A percentile compares a stretch with the other conserved stretches of the same genome.
Conservation (phyloP, 495 filamentous ascomycete species). For the Xylaria intraflava region DNA sequence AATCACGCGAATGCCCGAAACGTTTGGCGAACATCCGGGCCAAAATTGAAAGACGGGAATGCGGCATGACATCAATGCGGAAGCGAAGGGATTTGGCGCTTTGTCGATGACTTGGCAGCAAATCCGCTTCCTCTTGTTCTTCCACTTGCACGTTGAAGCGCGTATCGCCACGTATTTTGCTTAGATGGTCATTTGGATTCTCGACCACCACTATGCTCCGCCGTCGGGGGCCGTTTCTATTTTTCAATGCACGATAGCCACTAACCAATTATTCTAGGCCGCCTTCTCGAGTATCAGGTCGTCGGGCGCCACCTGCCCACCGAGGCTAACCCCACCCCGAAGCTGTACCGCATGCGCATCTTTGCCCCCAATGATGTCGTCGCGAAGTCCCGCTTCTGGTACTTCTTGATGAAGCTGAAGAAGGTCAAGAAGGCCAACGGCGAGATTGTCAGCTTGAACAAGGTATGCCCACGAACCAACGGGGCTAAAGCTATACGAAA, state of each 20-base stretch:
- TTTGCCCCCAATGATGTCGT: conserved; percentile 96
- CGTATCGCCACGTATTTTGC: background rate
- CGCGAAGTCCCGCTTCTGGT: conserved; percentile 99
- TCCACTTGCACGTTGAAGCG: background rate
- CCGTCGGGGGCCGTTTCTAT: background rate
- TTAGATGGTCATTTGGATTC: background rate
- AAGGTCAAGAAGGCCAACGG: conserved; percentile 99
- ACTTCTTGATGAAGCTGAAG: conserved; percentile 95
- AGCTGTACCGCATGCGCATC: conserved; percentile 99
- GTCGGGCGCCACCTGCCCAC: conserved; percentile 98
- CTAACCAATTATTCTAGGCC: conserved; percentile 55
- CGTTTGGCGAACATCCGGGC: background rate
- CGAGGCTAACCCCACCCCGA: conserved; percentile 89
- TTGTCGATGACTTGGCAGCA: background rate
- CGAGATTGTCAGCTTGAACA: conserved; percentile 95
- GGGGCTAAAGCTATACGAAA: background rate
- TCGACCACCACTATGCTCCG: background rate
- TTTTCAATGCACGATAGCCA: background rate
- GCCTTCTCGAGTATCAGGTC: conserved; percentile 99
- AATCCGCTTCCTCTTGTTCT: background rate
- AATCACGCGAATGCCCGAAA: background rate
- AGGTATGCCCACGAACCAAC: conserved; percentile 53
- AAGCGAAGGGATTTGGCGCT: background rate
- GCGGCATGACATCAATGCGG: background rate
- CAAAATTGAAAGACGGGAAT: background rate